Evolutionary conservation across 1,284 basidiomycete species (phyloP), one percentile per base, ranked within the genome.

Genomic region (Wolfiporia cocos): DNA sequence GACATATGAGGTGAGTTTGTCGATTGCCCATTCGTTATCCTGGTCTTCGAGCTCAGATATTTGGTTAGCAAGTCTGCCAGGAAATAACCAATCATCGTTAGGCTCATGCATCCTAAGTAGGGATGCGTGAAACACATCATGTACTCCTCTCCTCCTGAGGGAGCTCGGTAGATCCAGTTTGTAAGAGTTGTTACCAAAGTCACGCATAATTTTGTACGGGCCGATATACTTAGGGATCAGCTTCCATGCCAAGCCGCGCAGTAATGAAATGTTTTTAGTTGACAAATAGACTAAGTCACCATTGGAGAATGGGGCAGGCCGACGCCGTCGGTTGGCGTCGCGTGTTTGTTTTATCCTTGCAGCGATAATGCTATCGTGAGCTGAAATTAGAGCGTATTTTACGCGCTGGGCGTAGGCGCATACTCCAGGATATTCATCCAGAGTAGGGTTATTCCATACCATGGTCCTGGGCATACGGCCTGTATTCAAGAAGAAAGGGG

Each of bases 1-100:
- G 1, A 40, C 19, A 40, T 68, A 66, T 0, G 47, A 24, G 0
- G 53, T 4, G 3, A 68, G 58, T 2, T 46, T 20, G 2, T 65
- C 51, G 0, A 68, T 56, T 1, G 50, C 52, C 61, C 60, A 67
- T 37, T 68, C 61, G 2, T 49, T 44, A 15, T 46, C 44, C 18
- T 39, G 35, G 15, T 46, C 44, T 4, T 46, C 2, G 41, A 14
- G 45, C 22, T 7, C 44, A 2, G 44, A 28, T 5, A 60, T 35
- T 23, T 58, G 55, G 2, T 28, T 18, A 3, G 42, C 22, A 10
- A 55, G 45, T 0, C 53, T 28, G 2, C 57, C 55, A 0, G 61
- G 62, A 38, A 64, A 65, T 9, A 50, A 31, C 0, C 49, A 6
- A 34, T 64, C 57, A 30, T 60, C 51, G 24, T 58, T 65, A 0